Base-by-base conservation (phyloP, 768 basidiomycete species). In the Asterophora lycoperdoides region DNA sequence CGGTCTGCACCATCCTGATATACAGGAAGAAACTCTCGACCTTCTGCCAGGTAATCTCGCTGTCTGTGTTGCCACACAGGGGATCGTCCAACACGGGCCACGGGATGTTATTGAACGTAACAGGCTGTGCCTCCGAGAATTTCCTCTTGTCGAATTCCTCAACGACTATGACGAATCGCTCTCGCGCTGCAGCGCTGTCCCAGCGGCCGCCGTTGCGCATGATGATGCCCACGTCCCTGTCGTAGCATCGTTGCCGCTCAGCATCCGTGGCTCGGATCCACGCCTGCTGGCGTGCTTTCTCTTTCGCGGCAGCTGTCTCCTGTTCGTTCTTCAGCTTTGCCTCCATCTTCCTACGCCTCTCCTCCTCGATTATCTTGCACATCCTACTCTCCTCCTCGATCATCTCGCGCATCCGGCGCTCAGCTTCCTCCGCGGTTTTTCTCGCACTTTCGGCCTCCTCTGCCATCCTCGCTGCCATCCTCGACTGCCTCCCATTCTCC, bases 1-100 rank as follows among this genome's bases (percentile, higher is more conserved):
- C 14, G 11, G 70, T 67, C 66, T 77, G 68, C 30, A 66, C 64
- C 18, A 40, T 26, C 52, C 68, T 62, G 19, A 73, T 70, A 9
- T 66, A 64, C 11, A 52, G 57, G 60, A 83, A 82, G 64, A 82
- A 82, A 13, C 59, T 56, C 60, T 81, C 81, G 44, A 83, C 80
- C 0, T 75, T 67, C 8, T 64, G 56, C 80, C 79, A 82, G 43
- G 77, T 41, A 3, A 42, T 23, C 11, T 14, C 14, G 23, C 23
- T 23, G 23, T 23, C 6, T 6, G 23, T 23, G 23, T 23, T 23
- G 3, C 6, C 23, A 23, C 23, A 30, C 19, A 18, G 18, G 43
- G 48, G 42, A 32, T 45, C 19, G 30, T 38, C 36, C n/a, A 51
- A 30, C 5, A 40, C 15, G 14, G 49, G 49, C 48, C 48, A 49